phyloP scores from a whole-genome alignment of 345 rosid species.

The Lepidium sativum region DNA sequence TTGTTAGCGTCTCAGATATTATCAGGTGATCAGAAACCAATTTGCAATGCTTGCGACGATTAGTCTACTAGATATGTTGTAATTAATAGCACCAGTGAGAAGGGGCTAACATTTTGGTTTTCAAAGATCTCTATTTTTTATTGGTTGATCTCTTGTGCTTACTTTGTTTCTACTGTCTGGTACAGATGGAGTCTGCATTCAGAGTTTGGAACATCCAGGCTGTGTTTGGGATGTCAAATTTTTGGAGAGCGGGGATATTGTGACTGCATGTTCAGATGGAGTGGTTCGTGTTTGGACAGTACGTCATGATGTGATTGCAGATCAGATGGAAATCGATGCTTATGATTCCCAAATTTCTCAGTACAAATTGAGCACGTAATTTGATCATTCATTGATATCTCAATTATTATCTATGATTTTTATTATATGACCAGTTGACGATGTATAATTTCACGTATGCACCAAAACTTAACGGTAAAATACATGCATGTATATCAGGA shows the following conservation, averaged over 20 bases:
- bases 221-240: conserved; percentile 98
- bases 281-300: conserved; percentile 81
- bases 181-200: conserved; percentile 91
- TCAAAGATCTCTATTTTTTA: background rate
- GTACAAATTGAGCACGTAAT: conserved; percentile 76
- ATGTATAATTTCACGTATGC: no score
- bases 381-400: conserved; percentile 1
- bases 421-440: no score
- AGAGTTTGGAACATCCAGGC: conserved; percentile 96
- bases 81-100: background rate
- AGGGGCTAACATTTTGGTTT: background rate
- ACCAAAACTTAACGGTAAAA: background rate
- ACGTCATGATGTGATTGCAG: conserved; percentile 51
- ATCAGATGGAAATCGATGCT: conserved; percentile 49
- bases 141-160: background rate
- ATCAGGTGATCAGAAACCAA: background rate
- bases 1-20: background rate
- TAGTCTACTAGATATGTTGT: background rate
- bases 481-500: conserved; percentile 40
- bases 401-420: background rate
- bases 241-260: conserved; percentile 82
- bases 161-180: conserved; percentile 8
- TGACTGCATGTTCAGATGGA: conserved; percentile 97
- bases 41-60: background rate
- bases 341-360: conserved; percentile 63